phyloP scores from a whole-genome alignment of 208 protist species.

The Wallacemonas sp. region DNA sequence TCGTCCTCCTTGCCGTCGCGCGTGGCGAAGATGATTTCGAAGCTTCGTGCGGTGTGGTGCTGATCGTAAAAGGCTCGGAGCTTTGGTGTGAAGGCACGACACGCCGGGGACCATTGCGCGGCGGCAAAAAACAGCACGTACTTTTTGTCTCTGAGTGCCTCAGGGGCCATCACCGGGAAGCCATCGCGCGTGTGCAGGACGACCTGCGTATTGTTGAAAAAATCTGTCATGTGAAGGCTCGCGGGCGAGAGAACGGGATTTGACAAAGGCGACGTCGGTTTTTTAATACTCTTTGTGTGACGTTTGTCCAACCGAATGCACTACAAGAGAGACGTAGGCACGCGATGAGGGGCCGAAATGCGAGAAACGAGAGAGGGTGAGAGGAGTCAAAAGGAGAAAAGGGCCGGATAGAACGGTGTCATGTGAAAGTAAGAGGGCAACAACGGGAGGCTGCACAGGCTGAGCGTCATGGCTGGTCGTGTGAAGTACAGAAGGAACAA shows the following conservation, averaged over 20 bases:
- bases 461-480: no score
- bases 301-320: no score
- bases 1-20: conserved; percentile 40
- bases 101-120: conserved; percentile 34
- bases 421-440: no score
- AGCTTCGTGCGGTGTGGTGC: conserved; percentile 16
- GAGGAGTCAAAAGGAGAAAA: conserved; percentile 15
- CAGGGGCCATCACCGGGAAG: background rate
- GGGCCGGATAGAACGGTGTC: no score
- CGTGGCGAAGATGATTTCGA: conserved; percentile 61
- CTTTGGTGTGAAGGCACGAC: conserved; percentile 65
- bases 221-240: conserved; percentile 1
- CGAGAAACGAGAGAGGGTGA: background rate
- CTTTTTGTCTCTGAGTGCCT: conserved; percentile 21
- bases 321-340: no score
- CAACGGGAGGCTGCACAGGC: no score
- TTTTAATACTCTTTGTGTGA: no score
- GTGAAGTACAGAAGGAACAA: no score
- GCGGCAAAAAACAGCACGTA: conserved; percentile 46
- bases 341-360: no score
- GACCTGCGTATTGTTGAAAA: conserved; percentile 9
- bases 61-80: conserved; percentile 56
- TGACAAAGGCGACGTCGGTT: no score
- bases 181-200: conserved; percentile 22
- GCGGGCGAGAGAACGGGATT: no score